These are phyloP conservation scores for Leishmania aethiopica DNA, from an alignment of 208 protist species.

Conservation along the genomic window DNA sequence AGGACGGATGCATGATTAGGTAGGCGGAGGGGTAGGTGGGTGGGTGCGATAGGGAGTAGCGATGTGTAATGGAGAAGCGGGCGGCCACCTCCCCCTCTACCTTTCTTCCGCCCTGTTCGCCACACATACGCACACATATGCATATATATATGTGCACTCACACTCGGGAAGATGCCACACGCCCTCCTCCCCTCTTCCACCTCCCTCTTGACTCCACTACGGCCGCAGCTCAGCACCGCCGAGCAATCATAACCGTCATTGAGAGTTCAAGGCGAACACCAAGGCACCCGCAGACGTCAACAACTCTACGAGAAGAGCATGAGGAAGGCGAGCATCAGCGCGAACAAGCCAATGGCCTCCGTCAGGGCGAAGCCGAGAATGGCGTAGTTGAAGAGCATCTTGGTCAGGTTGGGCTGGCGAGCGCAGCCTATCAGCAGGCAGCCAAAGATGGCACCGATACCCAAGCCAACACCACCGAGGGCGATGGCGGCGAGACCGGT, in stretches of 20 bases:
- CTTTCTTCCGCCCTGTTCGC: neutral
- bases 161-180: neutral
- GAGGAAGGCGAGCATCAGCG: slow-evolving; percentile 86
- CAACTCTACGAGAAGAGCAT: slow-evolving; percentile 87
- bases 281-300: neutral
- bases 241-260: neutral
- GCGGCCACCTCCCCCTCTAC: neutral
- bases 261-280: neutral
- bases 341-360: slow-evolving; percentile 86
- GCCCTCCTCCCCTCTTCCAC: neutral
- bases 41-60: neutral
- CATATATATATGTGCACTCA: neutral
- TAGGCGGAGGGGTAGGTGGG: too few relatives aligned
- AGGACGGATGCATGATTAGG: neutral
- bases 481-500: slow-evolving; percentile 79
- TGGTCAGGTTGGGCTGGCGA: slow-evolving; percentile 75
- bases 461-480: slow-evolving; percentile 68
- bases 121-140: neutral
- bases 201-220: neutral
- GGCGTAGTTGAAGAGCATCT: slow-evolving; percentile 87
- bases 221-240: neutral
- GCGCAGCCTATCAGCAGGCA: slow-evolving; percentile 70
- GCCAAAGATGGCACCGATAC: slow-evolving; percentile 79
- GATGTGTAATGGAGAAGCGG: neutral
- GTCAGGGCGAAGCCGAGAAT: slow-evolving; percentile 87